Evolutionary conservation across 1,139 yeast genomes (phyloP).

Genomic region (Candida buenavistaensis): DNA sequence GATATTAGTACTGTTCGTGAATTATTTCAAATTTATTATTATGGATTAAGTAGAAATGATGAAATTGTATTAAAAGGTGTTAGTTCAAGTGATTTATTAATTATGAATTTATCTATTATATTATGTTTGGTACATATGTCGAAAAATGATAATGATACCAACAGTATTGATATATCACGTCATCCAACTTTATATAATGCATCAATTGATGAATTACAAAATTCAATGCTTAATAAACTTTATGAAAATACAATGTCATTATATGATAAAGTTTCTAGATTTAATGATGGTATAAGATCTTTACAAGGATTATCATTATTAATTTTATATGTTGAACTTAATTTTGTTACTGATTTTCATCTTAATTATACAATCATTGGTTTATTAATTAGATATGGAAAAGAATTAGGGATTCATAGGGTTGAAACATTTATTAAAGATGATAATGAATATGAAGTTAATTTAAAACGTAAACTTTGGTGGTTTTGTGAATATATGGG

Average conservation of each 20-base stretch:
- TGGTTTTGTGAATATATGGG: constrained; percentile 24
- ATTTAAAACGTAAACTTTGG: constrained; percentile 20
- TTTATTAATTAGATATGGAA: constrained; percentile 22
- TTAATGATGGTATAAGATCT: constrained; percentile 20
- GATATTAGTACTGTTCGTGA: constrained; percentile 8
- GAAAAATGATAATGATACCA: no score
- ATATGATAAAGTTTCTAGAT: constrained; percentile 21
- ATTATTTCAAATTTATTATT: constrained; percentile 13
- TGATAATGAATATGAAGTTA: constrained; percentile 13
- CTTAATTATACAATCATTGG: constrained; percentile 21
- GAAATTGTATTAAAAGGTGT: constrained; percentile 8
- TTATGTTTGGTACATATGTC: constrained; percentile 14
- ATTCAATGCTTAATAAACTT: constrained; percentile 11
- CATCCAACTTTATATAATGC: constrained; percentile 11
- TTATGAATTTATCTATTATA: constrained; percentile 19
- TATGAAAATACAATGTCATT: constrained; percentile 21
- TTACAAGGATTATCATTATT: constrained; percentile 27
- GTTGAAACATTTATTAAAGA: constrained; percentile 14
- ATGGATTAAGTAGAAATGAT: constrained; percentile 10
- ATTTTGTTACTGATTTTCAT: constrained; percentile 25
- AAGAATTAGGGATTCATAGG: constrained; percentile 22
- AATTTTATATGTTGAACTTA: constrained; percentile 22
- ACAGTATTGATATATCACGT: no score
- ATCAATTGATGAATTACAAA: constrained; percentile 5
- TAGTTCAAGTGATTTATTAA: constrained; percentile 15